Conservation (phyloP, 2,329 filamentous ascomycete genomes). For the Eutypa lata region DNA sequence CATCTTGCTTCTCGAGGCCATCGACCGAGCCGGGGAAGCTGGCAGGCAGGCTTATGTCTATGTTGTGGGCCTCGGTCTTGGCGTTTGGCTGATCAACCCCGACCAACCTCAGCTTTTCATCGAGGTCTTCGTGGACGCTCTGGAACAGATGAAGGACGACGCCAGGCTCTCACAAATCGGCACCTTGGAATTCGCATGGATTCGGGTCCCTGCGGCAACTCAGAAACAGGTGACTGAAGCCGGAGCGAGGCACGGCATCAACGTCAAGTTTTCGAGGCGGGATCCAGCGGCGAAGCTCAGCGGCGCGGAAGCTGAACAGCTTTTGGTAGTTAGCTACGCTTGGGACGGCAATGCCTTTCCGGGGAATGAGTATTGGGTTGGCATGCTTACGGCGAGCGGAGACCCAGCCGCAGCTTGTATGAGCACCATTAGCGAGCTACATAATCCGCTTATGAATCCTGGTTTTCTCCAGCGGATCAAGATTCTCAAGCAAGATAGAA, state of each 20-base stretch:
- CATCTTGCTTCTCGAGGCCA: conserved; percentile 27
- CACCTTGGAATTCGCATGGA: conserved; percentile 23
- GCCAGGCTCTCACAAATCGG: conserved; percentile 1
- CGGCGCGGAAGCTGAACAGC: conserved; percentile 8
- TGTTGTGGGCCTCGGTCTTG: conserved; percentile 30
- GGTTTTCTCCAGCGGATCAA: conserved; percentile 20
- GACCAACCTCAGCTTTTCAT: conserved; percentile 18
- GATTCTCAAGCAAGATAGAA: no score
- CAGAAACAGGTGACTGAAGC: not conserved
- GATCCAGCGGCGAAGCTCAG: conserved; percentile 23
- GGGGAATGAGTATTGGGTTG: conserved; percentile 31
- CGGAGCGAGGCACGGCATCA: conserved; percentile 5
- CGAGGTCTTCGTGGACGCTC: conserved; percentile 13
- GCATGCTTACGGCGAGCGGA: conserved; percentile 17
- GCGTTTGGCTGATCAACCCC: conserved; percentile 17
- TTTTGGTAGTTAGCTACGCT: conserved; percentile 30
- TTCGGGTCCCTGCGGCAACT: not conserved
- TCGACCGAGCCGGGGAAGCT: conserved; percentile 17
- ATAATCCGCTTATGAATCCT: conserved; percentile 29
- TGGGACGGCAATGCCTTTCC: conserved; percentile 32
- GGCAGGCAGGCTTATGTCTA: conserved; percentile 26
- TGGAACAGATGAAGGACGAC: conserved; percentile 11
- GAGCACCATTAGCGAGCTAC: conserved; percentile 31
- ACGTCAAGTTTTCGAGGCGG: conserved; percentile 19
- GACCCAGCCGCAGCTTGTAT: conserved; percentile 32